These are phyloP conservation scores for Yamadazyma dendronema DNA, from an alignment of 1,139 yeast genomes.

Conservation along the genomic window DNA sequence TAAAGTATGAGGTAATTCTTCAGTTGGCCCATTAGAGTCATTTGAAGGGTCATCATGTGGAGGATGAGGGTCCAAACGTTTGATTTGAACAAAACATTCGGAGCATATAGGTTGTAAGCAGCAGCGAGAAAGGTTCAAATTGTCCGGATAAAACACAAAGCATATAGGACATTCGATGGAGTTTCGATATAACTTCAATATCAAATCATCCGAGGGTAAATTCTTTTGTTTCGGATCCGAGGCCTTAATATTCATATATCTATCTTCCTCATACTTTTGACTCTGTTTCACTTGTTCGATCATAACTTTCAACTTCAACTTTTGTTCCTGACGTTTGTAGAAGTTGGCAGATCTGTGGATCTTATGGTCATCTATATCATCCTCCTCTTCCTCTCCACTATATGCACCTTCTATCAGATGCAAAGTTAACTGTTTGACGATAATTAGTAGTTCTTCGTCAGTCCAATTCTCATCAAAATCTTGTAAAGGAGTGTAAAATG, in stretches of 20 bases:
- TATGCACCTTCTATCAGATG: constrained; percentile 62
- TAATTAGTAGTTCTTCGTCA: constrained; percentile 62
- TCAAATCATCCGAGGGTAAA: constrained; percentile 31
- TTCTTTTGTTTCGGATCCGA: constrained; percentile 8
- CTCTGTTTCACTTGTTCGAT: constrained; percentile 45
- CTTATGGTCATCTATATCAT: constrained; percentile 56
- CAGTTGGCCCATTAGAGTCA: constrained; percentile 18
- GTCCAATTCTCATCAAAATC: constrained; percentile 78
- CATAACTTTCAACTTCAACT: constrained; percentile 48
- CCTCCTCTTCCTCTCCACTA: constrained; percentile 54
- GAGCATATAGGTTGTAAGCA: constrained; percentile 93
- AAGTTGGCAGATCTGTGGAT: constrained; percentile 51
- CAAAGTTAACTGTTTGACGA: constrained; percentile 52
- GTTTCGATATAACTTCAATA: constrained; percentile 52
- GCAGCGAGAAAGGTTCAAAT: constrained; percentile 81
- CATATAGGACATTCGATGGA: constrained; percentile 93
- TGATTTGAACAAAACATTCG: constrained; percentile 95
- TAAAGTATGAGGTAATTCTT: constrained; percentile 54
- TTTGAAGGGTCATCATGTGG: constrained; percentile 64
- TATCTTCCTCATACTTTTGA: constrained; percentile 55
- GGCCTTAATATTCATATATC: constrained; percentile 41
- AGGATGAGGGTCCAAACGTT: constrained; percentile 90
- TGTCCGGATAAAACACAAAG: constrained; percentile 78
- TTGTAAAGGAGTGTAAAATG: constrained; percentile 86
- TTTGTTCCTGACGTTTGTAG: constrained; percentile 55